Base-by-base conservation (phyloP, 805 yeast genomes). In the Hanseniaspora occidentalis region DNA sequence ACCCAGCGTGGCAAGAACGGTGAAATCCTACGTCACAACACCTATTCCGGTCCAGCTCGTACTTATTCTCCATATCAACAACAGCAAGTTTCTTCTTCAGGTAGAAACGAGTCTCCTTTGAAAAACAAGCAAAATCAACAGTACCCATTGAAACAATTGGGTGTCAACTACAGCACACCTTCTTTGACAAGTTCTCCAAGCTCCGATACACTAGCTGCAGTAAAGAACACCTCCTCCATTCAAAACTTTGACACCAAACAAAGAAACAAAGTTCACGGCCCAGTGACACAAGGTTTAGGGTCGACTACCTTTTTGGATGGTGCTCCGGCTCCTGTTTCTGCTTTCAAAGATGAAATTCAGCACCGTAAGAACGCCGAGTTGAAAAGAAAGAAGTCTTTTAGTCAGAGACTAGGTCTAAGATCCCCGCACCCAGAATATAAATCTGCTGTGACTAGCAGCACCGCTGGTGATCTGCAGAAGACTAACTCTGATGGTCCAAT, bases 271-370 rank as follows among this genome's bases (percentile, higher is more conserved):
- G 75, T 89, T 16, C 95, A 89, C 57, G 98, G 98, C 16, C 73
- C 75, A 37, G 70, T 82, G 2, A 83, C 96, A 1, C 69, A 80
- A 39, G 98, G 98, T 1, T 69, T 92, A 34, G 98, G 98, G 2
- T 74, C 89, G 1, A 73, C 95, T 2, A 89, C 98, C 0, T 89
- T 89, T 56, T 57, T 89, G 45, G 96, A 92, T 58, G 98, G 98
- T 26, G 92, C 96, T 0, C 97, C 97, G 11, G 98, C 96, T 4
- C 61, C 79, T 41, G 58, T 61, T 21, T 56, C 58, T 14, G 73
- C 71, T n/a, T 60, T 59, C 14, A 49, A 49, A 29, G 68, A 65
- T 29, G 68, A 61, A 31, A 54, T 58, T 38, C 50, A 46, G 46
- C 55, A 50, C 43, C 64, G 47, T 27, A 50, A 51, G 17, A 56